These are phyloP conservation scores for Clarireedia monteithiana DNA, from an alignment of 2,329 filamentous ascomycete species.

Conservation along the genomic window DNA sequence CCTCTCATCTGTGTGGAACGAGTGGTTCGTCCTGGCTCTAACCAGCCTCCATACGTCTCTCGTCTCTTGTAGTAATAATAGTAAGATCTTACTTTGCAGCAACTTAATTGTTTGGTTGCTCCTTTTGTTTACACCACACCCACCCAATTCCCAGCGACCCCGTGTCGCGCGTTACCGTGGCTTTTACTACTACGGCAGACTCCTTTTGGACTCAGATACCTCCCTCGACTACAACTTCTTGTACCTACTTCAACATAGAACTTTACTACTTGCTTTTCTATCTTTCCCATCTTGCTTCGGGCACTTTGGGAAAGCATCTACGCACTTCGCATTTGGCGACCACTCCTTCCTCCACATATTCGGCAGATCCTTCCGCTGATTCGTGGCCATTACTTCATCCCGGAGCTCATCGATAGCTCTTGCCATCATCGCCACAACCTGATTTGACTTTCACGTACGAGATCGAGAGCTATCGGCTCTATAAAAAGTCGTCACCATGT, in stretches of 20 bases:
- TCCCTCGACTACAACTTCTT: neutral
- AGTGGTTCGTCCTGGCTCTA: neutral
- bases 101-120: no score
- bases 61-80: no score
- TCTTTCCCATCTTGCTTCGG: neutral
- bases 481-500: conserved; percentile 17
- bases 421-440: neutral
- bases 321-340: neutral
- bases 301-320: neutral
- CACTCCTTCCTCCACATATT: conserved; percentile 1
- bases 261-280: neutral
- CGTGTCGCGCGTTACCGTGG: conserved; percentile 5
- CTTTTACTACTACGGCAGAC: neutral
- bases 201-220: conserved; percentile 1
- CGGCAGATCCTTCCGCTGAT: neutral
- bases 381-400: conserved; percentile 6
- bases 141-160: neutral
- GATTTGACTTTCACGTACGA: conserved; percentile 3
- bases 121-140: conserved; percentile 1
- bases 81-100: no score
- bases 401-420: neutral
- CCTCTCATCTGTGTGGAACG: neutral
- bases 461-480: conserved; percentile 7
- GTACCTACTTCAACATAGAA: neutral
- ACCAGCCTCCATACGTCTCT: no score